Base-by-base conservation (phyloP, 768 basidiomycete genomes). In the Phylloporus arenicola region DNA sequence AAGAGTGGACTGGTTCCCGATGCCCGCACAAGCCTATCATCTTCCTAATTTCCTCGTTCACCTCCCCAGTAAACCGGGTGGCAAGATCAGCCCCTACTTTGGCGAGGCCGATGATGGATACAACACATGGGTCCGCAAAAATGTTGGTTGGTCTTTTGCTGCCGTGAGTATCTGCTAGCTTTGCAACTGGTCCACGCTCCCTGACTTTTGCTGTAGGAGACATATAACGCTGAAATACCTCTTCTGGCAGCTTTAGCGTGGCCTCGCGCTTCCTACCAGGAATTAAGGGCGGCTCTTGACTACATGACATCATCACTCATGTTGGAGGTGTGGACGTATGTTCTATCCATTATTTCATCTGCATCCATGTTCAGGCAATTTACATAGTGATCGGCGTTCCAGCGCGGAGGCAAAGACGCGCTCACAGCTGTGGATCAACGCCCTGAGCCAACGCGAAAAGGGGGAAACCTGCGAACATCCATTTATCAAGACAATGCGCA, bases 281-380 rank as follows among this genome's bases (percentile, higher is more conserved):
- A 58, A 31, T 33, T 65, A 51, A 54, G 53, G 25, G 59, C 45
- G 12, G 64, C 67, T 19, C 54, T 62, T 20, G 52, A 60, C 38
- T 67, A 64, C 17, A 67, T 67, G 64, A 64, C 61, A 12, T 19
- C 47, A 16, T 67, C 65, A 14, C 63, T 67, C 51, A 64, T 67
- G 61, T 53, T 67, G 6, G 65, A 66, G 43, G 61, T 61, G 37
- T 37, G 63, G 34, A 66, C 65, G 65, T 61, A 47, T 19, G 59
- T 24, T 37, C 19, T 10, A 16, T 51, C 14, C 16, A 30, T 10
- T 16, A 8, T 40, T 31, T 45, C 17, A 1, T 53, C 13, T 35
- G 17, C 17, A 49, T 6, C 9, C 20, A 9, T 19, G 50, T 25
- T 52, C 38, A 53, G 17, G 9, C 4, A 27, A 29, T 35, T 25